A percentile compares a stretch with the other conserved stretches of the same genome.
These are phyloP conservation scores for Prunus fruticosa DNA, from an alignment of 306 rosid species.

Conservation along the genomic window DNA sequence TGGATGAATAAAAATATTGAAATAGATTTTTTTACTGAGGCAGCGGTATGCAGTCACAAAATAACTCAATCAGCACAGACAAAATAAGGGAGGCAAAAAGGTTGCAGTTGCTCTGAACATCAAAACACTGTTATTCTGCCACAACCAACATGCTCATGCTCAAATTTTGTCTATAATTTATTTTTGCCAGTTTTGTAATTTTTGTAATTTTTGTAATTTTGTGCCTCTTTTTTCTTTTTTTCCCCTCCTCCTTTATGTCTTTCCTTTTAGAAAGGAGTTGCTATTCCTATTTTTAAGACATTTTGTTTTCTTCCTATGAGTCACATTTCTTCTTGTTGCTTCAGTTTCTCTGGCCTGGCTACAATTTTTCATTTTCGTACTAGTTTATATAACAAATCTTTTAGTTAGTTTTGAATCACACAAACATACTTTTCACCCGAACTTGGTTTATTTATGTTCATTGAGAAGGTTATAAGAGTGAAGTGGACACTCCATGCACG, in stretches of 20 bases:
- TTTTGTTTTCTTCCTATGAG: neutral
- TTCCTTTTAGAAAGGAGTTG: neutral
- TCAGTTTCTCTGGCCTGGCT: neutral
- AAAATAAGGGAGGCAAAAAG: neutral
- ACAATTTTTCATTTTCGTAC: neutral
- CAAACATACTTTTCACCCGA: neutral
- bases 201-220: too few relatives aligned
- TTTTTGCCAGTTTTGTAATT: too few relatives aligned
- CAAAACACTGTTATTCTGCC: too few relatives aligned
- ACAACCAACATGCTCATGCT: too few relatives aligned
- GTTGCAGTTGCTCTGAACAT: neutral
- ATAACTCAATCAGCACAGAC: neutral
- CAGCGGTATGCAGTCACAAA: neutral
- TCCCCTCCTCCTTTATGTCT: too few relatives aligned
- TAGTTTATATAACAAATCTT: too few relatives aligned
- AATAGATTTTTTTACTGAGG: neutral
- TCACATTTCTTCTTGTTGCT: too few relatives aligned
- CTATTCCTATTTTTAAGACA: neutral
- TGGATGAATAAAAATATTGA: neutral
- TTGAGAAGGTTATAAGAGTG: slow-evolving; percentile 65
- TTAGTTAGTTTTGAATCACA: neutral
- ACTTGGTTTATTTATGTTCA: neutral
- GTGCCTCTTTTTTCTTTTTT: too few relatives aligned
- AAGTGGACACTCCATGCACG: slow-evolving; percentile 83
- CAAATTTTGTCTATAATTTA: too few relatives aligned